Conservation (phyloP, 345 rosid genomes). For the Brassica carinata region DNA sequence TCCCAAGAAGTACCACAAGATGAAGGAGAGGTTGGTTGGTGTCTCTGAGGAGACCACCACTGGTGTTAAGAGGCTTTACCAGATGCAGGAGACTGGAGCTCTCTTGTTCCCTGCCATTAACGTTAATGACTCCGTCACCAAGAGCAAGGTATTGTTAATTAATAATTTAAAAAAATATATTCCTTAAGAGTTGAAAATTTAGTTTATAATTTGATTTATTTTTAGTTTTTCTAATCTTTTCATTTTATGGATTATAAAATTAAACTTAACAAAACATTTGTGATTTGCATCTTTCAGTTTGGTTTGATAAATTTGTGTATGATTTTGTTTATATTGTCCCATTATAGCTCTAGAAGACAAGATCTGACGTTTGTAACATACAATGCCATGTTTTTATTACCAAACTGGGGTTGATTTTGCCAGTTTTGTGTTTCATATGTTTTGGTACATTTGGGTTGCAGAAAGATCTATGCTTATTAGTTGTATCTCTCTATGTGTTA, state of each 20-base stretch:
- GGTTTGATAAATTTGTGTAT: too few relatives aligned
- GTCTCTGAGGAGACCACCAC: slow-evolving; percentile 89
- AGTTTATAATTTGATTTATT: too few relatives aligned
- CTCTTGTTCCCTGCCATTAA: slow-evolving; percentile 70
- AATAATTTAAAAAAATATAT: too few relatives aligned
- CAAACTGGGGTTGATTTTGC: neutral
- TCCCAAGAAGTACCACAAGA: slow-evolving; percentile 68
- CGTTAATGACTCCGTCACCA: slow-evolving; percentile 76
- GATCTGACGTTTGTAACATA: neutral
- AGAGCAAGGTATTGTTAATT: slow-evolving; percentile 55
- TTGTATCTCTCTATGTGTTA: too few relatives aligned
- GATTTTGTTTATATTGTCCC: neutral
- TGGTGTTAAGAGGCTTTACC: slow-evolving; percentile 79
- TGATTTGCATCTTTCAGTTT: too few relatives aligned
- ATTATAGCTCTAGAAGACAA: neutral
- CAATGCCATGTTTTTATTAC: neutral
- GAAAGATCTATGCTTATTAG: too few relatives aligned
- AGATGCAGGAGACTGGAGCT: slow-evolving; percentile 64
- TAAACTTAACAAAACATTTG: too few relatives aligned
- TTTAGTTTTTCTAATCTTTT: too few relatives aligned
- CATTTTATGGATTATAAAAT: too few relatives aligned
- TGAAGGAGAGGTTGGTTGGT: slow-evolving; percentile 78
- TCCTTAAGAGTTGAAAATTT: too few relatives aligned
- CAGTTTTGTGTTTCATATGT: neutral
- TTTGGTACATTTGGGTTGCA: too few relatives aligned